A percentile compares a stretch with the other conserved stretches of the same genome.
Evolutionary conservation across 2,329 filamentous ascomycete genomes (phyloP).

Genomic region (Alternaria novae-zelandiae): DNA sequence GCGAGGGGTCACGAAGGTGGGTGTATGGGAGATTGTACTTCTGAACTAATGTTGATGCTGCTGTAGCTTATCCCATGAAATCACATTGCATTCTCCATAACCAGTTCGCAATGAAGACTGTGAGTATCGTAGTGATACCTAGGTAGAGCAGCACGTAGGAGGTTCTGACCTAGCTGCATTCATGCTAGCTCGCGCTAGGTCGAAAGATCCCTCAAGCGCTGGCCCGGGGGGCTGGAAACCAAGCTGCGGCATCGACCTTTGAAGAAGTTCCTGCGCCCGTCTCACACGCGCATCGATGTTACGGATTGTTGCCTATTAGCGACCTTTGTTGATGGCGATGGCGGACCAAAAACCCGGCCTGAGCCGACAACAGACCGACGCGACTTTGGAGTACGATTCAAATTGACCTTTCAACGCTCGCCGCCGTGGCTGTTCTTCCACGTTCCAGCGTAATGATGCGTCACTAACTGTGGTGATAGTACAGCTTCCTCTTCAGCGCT

Average conservation of each 20-base stretch:
- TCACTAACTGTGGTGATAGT: constrained; percentile 16
- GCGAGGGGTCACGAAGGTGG: not conserved
- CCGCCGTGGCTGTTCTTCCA: constrained; percentile 29
- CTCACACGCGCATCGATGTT: not conserved
- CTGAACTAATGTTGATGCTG: not conserved
- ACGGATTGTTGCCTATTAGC: not conserved
- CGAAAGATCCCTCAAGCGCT: not conserved
- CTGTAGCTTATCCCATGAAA: not conserved
- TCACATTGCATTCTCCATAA: not conserved
- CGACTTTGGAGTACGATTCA: too few relatives aligned
- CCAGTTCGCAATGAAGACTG: not conserved
- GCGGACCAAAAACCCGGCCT: not conserved
- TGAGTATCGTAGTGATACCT: not conserved
- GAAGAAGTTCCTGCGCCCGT: not conserved
- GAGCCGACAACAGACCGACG: not conserved
- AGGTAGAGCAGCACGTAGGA: not conserved
- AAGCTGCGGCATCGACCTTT: not conserved
- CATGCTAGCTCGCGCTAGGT: not conserved
- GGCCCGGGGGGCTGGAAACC: not conserved
- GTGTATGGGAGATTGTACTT: not conserved
- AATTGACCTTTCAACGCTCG: constrained; percentile 3
- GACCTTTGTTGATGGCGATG: not conserved
- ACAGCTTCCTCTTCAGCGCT: constrained; percentile 3
- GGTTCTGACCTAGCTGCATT: not conserved
- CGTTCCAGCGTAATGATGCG: constrained; percentile 26